A percentile compares a stretch with the other conserved stretches of the same genome.
Evolutionary conservation across 169 alveolate species (phyloP).

Genomic region (Plasmodium yoelii): DNA sequence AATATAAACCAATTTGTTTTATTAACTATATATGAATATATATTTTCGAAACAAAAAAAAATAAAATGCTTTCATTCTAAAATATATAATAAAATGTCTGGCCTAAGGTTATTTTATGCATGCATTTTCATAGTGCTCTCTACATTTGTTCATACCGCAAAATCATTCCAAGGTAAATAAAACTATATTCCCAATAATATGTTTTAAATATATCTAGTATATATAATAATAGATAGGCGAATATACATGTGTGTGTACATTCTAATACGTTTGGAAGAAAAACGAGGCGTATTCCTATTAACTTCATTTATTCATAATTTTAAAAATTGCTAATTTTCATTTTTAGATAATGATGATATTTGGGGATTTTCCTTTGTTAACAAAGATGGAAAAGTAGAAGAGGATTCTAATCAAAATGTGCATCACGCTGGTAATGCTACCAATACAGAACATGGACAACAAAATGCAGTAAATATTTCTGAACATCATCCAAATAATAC

Average conservation of each 20-base stretch:
- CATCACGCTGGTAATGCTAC: background rate
- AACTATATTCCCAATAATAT: background rate
- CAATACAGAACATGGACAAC: background rate
- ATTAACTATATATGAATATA: too few relatives aligned
- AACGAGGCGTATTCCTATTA: too few relatives aligned
- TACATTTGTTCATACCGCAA: constrained; percentile 28
- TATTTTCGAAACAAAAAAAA: background rate
- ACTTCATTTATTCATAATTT: too few relatives aligned
- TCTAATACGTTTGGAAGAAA: too few relatives aligned
- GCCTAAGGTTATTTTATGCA: constrained; percentile 26
- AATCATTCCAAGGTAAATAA: constrained; percentile 29
- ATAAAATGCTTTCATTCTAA: constrained; percentile 49
- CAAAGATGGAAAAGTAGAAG: too few relatives aligned
- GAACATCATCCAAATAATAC: background rate
- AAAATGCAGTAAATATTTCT: background rate
- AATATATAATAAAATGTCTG: constrained; percentile 41
- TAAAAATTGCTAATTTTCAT: too few relatives aligned
- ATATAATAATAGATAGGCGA: background rate
- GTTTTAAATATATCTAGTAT: too few relatives aligned
- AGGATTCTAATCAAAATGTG: background rate
- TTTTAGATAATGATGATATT: too few relatives aligned
- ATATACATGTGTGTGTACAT: background rate
- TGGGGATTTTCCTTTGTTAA: too few relatives aligned
- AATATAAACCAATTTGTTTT: too few relatives aligned
- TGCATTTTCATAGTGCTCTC: constrained; percentile 52